These are phyloP conservation scores for Solanum raphanifolium DNA, from an alignment of 257 asterid species.

Conservation along the genomic window DNA sequence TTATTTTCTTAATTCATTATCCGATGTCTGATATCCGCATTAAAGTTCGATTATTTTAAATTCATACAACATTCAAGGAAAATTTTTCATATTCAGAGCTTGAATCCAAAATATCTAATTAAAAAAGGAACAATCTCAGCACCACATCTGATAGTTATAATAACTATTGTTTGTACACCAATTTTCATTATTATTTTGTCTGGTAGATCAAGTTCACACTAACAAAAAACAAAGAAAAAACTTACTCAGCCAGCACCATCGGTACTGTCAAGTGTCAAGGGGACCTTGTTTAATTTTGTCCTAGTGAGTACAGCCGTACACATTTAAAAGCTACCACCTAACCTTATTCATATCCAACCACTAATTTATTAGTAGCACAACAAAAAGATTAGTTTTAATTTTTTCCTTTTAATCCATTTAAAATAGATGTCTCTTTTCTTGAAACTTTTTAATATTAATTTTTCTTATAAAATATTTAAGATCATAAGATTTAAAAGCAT, in stretches of 20 bases:
- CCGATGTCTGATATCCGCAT: rapidly evolving
- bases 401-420: neutral
- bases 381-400: neutral
- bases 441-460: neutral
- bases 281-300: neutral
- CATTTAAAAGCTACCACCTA: neutral
- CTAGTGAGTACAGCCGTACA: neutral
- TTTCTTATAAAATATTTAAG: too few relatives aligned
- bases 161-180: too few relatives aligned
- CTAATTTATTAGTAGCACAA: neutral
- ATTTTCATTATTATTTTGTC: neutral
- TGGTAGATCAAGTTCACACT: neutral
- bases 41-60: rapidly evolving
- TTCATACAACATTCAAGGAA: rapidly evolving
- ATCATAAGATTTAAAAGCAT: too few relatives aligned
- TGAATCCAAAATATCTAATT: rapidly evolving
- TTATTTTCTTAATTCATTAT: rapidly evolving
- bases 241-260: neutral
- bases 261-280: neutral
- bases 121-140: too few relatives aligned
- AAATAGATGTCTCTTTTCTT: neutral
- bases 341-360: neutral
- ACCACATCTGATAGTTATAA: too few relatives aligned
- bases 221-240: too few relatives aligned
- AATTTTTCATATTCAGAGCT: too few relatives aligned